A percentile compares a stretch with the other conserved stretches of the same genome.
Evolutionary conservation across 2,329 filamentous ascomycete species (phyloP).

Genomic region (Aphanoascus verrucosus): DNA sequence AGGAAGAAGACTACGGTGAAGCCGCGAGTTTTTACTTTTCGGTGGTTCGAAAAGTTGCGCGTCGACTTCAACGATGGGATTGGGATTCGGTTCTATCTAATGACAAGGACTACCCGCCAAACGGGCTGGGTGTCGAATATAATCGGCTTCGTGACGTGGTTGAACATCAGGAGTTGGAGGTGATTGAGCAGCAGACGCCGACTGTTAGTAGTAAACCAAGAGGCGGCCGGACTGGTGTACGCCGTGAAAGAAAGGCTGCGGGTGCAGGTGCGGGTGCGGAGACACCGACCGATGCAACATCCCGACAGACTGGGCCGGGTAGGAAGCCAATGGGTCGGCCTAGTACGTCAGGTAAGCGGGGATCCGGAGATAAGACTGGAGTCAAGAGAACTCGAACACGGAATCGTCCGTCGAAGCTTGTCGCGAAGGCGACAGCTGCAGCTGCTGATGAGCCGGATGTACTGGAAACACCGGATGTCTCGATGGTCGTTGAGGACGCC

Average conservation of each 20-base stretch:
- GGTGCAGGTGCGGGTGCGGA: too few relatives aligned
- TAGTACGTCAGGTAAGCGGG: not conserved
- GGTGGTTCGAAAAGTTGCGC: constrained; percentile 33
- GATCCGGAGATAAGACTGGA: not conserved
- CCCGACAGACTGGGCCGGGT: not conserved
- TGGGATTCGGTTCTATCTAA: constrained; percentile 24
- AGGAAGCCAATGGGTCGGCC: not conserved
- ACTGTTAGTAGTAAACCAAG: not conserved
- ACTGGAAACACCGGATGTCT: not conserved
- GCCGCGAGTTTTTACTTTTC: constrained; percentile 37
- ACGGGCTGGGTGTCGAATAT: constrained; percentile 11
- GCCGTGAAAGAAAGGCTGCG: constrained; percentile 10
- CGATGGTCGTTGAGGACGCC: not conserved
- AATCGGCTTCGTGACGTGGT: not conserved
- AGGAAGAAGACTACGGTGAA: constrained; percentile 40
- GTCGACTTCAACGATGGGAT: constrained; percentile 38
- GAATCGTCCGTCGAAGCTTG: constrained; percentile 3
- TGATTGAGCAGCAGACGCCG: not conserved
- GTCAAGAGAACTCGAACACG: not conserved
- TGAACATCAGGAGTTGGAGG: constrained; percentile 8
- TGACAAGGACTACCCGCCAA: constrained; percentile 11
- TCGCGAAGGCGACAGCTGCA: not conserved
- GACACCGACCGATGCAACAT: not conserved
- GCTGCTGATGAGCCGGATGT: not conserved
- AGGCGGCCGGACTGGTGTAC: constrained; percentile 1